Base-by-base conservation (phyloP, 305 asterid genomes). In the Fraxinus greggii region DNA sequence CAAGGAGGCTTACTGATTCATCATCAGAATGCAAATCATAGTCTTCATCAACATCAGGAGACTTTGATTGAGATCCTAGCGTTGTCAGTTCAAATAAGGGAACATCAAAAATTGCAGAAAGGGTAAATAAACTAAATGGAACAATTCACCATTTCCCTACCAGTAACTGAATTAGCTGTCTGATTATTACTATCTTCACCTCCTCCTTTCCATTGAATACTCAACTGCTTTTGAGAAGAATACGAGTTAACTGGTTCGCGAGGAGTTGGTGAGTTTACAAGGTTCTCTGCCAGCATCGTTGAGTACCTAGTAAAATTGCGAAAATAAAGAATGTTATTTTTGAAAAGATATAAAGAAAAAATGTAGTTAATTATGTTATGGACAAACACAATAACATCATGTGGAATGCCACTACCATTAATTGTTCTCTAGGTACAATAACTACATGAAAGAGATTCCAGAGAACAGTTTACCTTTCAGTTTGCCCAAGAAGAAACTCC, bases 401-500 rank as follows among this genome's bases (percentile, higher is more conserved):
- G 38, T 29, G 9, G 40, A 1, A 31, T n/a, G 10, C 40, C 21
- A 15, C 12, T 15, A 15, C 73, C 31, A 31, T 26, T 61, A 8
- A 61, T 61, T 28, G 19, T 69, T 69, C 75, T 69, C 4, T 69
- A 69, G 4, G 40, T 29, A 10, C 40, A n/a, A 29, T 28, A 29
- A 69, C 38, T 31, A 69, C 40, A 29, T 31, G 23, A 17, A 69
- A 13, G 23, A 13, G 75, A 69, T 31, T 69, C 40, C 36, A 69
- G 75, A 29, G 40, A 69, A 28, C 15, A 77, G 23, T 65, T 23
- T 79, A 97, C 99, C 99, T 93, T 90, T 97, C 99, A 72, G 99
- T 97, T 92, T 95, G 99, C 84, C 99, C 99, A n/a, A 97, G 92
- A 84, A 95, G 99, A 88, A 97, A 97, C 89, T 97, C 97, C 78